Evolutionary conservation across 441 rosid species (phyloP).

Genomic region (Brassica balearica): DNA sequence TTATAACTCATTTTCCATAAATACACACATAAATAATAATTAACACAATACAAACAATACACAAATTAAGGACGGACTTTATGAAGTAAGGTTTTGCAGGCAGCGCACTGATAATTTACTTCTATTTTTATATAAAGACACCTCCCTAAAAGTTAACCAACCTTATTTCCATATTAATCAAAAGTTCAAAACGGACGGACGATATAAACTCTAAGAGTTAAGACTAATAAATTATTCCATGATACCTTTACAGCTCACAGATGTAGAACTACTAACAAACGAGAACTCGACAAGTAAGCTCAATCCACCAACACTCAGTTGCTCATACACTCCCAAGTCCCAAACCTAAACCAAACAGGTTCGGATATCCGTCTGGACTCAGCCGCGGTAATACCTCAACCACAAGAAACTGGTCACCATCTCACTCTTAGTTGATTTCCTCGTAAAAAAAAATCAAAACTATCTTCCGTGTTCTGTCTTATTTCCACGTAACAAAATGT

Average conservation of each 20-base stretch:
- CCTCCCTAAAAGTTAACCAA: not conserved
- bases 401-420: conserved; percentile 6
- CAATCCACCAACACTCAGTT: not conserved
- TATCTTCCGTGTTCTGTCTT: not conserved
- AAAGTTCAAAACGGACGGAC: conserved; percentile 13
- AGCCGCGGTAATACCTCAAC: conserved; percentile 1
- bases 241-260: not conserved
- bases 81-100: conserved; percentile 3
- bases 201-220: conserved; percentile 10
- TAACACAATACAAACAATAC: not conserved
- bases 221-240: not conserved
- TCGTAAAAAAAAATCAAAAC: conserved; percentile 1
- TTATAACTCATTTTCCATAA: not conserved
- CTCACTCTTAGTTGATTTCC: conserved; percentile 5
- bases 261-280: not conserved
- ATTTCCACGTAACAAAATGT: not conserved
- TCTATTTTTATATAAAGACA: not conserved
- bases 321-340: not conserved
- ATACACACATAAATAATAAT: not conserved
- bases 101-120: not conserved
- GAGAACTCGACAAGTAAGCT: conserved; percentile 14
- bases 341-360: not conserved
- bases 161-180: conserved; percentile 6
- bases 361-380: not conserved
- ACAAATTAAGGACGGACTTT: not conserved